These are phyloP conservation scores for Xerocomus brunneocitrinus DNA, from an alignment of 768 basidiomycete genomes.

Conservation along the genomic window DNA sequence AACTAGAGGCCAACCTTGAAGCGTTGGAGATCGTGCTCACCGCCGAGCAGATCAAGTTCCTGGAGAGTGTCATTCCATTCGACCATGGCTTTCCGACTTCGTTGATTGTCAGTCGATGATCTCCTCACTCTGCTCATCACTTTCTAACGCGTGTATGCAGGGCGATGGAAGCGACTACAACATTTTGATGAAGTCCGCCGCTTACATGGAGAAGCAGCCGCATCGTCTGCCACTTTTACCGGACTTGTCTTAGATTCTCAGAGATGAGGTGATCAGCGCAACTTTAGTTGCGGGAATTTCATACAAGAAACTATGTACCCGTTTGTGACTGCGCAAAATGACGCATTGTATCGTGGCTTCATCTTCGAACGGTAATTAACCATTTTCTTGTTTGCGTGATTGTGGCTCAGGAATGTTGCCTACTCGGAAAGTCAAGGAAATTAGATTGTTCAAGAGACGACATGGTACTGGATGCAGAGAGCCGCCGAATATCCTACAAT, in stretches of 20 bases:
- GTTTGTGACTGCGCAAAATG: background rate
- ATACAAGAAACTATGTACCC: background rate
- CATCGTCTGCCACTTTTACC: background rate
- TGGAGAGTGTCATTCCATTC: conserved; percentile 43
- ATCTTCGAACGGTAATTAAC: background rate
- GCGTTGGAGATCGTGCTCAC: conserved; percentile 45
- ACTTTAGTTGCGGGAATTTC: background rate
- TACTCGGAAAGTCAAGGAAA: background rate
- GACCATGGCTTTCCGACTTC: conserved; percentile 42
- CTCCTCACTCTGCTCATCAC: background rate
- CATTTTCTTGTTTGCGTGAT: background rate
- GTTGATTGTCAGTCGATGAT: conserved; percentile 27
- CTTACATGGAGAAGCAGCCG: conserved; percentile 20
- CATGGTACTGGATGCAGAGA: background rate
- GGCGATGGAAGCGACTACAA: conserved; percentile 26
- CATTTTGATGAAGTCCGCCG: conserved; percentile 11
- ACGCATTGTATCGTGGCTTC: background rate
- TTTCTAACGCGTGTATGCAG: conserved; percentile 5
- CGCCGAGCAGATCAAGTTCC: conserved; percentile 39
- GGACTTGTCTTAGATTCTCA: background rate
- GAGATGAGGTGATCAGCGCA: too few relatives aligned
- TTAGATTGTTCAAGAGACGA: background rate
- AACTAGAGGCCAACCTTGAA: conserved; percentile 46
- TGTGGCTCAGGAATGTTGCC: background rate
- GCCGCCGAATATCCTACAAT: background rate